Percentiles rank a stretch among this genome's conserved stretches.
phyloP scores from a whole-genome alignment of 2,329 filamentous ascomycete genomes.

The Paecilomyces formosus region DNA sequence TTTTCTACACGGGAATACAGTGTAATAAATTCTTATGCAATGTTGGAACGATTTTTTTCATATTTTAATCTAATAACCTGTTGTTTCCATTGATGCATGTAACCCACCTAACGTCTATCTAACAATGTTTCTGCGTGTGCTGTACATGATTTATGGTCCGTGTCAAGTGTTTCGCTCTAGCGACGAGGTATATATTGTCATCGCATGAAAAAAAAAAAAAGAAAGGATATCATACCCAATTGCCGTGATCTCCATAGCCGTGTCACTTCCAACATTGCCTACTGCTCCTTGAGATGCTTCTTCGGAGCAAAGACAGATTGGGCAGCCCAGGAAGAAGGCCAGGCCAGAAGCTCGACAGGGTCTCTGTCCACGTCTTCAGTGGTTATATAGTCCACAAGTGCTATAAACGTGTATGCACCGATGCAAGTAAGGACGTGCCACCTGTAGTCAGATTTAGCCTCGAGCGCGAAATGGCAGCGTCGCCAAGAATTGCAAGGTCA shows the following conservation, averaged over 20 bases:
- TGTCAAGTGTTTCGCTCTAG: neutral
- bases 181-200: neutral
- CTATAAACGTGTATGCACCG: constrained; percentile 35
- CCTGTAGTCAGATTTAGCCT: constrained; percentile 16
- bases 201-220: neutral
- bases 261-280: neutral
- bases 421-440: constrained; percentile 39
- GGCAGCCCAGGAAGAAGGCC: constrained; percentile 16
- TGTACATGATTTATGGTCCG: neutral
- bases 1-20: neutral
- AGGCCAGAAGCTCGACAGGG: constrained; percentile 20
- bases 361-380: constrained; percentile 26
- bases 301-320: neutral
- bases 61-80: neutral
- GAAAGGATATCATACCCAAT: neutral
- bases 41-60: neutral
- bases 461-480: neutral
- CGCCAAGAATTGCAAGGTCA: constrained; percentile 3
- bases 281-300: neutral
- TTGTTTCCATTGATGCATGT: neutral
- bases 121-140: neutral
- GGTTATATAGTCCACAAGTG: constrained; percentile 29
- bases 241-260: neutral
- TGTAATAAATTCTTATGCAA: neutral
- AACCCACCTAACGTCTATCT: neutral